Evolutionary conservation across 495 filamentous ascomycete genomes (phyloP).

Genomic region (Aspergillus campestris): DNA sequence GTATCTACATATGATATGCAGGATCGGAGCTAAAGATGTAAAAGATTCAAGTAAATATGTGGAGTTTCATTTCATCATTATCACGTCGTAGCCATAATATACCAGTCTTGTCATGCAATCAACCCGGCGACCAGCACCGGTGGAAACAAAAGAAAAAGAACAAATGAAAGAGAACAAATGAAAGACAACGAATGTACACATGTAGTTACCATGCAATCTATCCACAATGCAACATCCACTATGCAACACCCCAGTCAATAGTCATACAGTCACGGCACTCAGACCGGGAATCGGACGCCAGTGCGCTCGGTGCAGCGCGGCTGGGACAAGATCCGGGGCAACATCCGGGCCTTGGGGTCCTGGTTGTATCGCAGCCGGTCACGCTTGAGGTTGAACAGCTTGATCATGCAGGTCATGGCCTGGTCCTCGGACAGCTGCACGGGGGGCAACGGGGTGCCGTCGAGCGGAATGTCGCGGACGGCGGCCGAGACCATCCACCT

Average conservation of each 20-base stretch:
- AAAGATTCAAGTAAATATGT: too few relatives aligned
- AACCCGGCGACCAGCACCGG: background rate
- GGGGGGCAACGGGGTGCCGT: background rate
- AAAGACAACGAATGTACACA: background rate
- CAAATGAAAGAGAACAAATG: background rate
- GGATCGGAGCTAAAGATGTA: too few relatives aligned
- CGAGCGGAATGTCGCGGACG: slow-evolving; percentile 7
- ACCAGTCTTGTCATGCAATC: background rate
- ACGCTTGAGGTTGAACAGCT: slow-evolving; percentile 13
- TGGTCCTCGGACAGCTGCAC: slow-evolving; percentile 10
- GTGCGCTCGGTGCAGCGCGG: slow-evolving; percentile 9
- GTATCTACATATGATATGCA: too few relatives aligned
- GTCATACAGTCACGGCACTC: background rate
- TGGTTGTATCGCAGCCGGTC: slow-evolving; percentile 14
- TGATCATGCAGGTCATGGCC: slow-evolving; percentile 14
- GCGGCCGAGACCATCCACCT: slow-evolving; percentile 13
- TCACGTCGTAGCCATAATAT: background rate
- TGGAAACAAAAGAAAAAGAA: background rate
- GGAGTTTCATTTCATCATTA: too few relatives aligned
- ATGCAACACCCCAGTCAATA: background rate
- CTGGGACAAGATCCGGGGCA: slow-evolving; percentile 13
- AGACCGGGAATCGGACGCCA: slow-evolving; percentile 12
- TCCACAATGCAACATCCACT: too few relatives aligned
- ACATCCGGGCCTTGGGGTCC: slow-evolving; percentile 11
- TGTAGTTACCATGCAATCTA: background rate